A percentile compares a stretch with the other conserved stretches of the same genome.
phyloP scores from a whole-genome alignment of 2,329 filamentous ascomycete genomes.

The Fusarium udum region DNA sequence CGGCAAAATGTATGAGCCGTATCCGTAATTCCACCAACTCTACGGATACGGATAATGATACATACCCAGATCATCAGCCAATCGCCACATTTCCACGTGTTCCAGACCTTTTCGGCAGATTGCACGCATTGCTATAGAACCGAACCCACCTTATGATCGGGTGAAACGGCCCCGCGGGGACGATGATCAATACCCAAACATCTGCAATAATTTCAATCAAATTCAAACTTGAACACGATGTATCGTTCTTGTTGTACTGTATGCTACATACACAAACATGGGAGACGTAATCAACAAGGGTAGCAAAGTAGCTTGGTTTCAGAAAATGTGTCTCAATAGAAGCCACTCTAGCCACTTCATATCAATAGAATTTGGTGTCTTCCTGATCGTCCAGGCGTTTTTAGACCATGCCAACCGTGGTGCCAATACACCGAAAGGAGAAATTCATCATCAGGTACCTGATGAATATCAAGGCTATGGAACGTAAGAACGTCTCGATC shows the following conservation, averaged over 20 bases:
- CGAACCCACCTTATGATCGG: background rate
- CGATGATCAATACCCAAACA: background rate
- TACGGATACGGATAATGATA: background rate
- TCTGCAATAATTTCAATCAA: background rate
- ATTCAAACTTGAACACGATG: background rate
- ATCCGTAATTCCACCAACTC: conserved; percentile 4
- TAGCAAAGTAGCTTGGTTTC: background rate
- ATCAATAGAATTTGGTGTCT: conserved; percentile 1
- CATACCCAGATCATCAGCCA: conserved; percentile 19
- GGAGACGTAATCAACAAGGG: background rate
- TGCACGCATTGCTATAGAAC: background rate
- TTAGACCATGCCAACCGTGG: background rate
- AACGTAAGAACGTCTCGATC: conserved; percentile 7
- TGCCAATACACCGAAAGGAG: background rate
- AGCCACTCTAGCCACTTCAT: conserved; percentile 10
- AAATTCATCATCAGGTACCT: background rate
- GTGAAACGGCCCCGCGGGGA: background rate
- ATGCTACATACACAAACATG: background rate
- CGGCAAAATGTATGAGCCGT: conserved; percentile 1
- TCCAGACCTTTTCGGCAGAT: conserved; percentile 19
- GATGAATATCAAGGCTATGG: conserved; percentile 1
- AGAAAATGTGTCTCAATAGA: conserved; percentile 3
- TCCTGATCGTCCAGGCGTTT: background rate
- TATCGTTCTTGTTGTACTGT: background rate
- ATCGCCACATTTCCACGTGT: conserved; percentile 16